Base-by-base conservation (phyloP, 352 stramenopile genomes). In the Phytophthora ramorum region DNA sequence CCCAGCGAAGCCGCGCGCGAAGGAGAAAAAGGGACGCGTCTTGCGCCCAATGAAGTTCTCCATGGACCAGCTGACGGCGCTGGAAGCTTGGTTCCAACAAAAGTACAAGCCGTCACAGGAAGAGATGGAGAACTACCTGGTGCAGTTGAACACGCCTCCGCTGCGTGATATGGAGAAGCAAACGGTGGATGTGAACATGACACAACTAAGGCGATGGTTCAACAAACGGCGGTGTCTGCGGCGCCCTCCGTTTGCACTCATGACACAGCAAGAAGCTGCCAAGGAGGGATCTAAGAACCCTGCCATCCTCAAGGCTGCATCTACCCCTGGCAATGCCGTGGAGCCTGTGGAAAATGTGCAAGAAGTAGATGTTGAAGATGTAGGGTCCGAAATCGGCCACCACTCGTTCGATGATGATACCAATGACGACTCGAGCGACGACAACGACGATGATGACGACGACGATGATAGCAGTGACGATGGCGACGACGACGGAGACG, bases 41-140 rank as follows among this genome's bases (percentile, higher is more conserved):
- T 78, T 81, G 26, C 85, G 87, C 0, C 87, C 85, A 4, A 95
- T 95, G 87, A 95, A 95, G 53, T 95, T 95, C 41, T 91, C 83
- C 0, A 93, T 95, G 83, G 73, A 89, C 24, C 87, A 95, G 57
- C 68, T 95, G 43, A 89, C 78, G 60, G 85, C 86, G 4, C 71
- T 95, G 7, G 87, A 95, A 56, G 75, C 63, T 17, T 95, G 87
- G 87, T 95, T 95, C 63, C 87, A 95, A 62, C 81, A 92, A 54
- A 95, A 91, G 53, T 95, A 93, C 78, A 95, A 95, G 52, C 87
- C 87, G 8, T 89, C 76, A 8, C 82, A 92, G 62, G 68, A 73
- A 26, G 87, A 95, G 51, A 92, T 95, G 87, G 87, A 95, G 61
- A 74, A 66, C 8, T 95, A 93, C 44, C 49, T 95, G 43, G 63